These are phyloP conservation scores for Pezicula neosporulosa DNA, from an alignment of 2,329 filamentous ascomycete species.

Conservation along the genomic window DNA sequence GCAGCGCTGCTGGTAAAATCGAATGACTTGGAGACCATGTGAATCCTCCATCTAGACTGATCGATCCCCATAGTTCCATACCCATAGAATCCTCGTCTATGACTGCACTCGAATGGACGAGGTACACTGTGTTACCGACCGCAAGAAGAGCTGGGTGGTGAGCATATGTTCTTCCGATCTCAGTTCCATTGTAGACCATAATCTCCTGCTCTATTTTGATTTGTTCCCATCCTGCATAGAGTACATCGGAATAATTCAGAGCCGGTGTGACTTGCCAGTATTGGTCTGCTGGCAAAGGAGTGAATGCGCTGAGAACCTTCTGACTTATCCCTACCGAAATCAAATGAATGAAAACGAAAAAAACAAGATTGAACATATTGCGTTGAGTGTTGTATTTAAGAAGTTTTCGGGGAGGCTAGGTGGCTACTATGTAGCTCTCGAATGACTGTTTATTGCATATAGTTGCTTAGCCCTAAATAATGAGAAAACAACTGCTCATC, in stretches of 20 bases:
- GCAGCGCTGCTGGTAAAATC: conserved; percentile 20
- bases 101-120: conserved; percentile 19
- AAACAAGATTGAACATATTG: no score
- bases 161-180: conserved; percentile 19
- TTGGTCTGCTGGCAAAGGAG: conserved; percentile 9
- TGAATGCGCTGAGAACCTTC: conserved; percentile 17
- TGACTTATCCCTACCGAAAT: no score
- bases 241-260: conserved; percentile 19
- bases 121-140: conserved; percentile 12
- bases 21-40: conserved; percentile 14
- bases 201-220: conserved; percentile 16
- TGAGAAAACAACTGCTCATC: no score
- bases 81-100: conserved; percentile 26
- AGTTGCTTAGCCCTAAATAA: no score
- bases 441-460: no score
- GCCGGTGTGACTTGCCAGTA: conserved; percentile 17
- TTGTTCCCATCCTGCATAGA: conserved; percentile 24
- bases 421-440: no score
- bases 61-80: conserved; percentile 21
- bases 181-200: conserved; percentile 19
- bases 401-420: no score
- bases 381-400: no score
- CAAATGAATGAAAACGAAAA: no score
- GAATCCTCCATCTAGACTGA: conserved; percentile 15
- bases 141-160: conserved; percentile 23